These are phyloP conservation scores for Pseudohalonectria lignicola DNA, from an alignment of 2,329 filamentous ascomycete species.

Conservation along the genomic window DNA sequence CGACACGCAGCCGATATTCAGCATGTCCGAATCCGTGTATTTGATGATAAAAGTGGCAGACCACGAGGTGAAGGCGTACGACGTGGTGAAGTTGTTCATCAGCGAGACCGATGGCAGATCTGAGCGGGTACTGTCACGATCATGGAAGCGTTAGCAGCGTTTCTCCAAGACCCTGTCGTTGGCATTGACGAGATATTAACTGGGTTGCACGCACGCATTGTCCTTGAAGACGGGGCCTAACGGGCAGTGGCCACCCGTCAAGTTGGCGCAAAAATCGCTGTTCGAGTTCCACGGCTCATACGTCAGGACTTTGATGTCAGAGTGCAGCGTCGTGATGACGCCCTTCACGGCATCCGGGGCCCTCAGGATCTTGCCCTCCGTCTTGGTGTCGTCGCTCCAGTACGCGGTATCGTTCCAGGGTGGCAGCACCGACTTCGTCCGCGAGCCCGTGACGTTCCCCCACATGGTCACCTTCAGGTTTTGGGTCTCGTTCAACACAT, in stretches of 20 bases:
- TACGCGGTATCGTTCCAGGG: constrained; percentile 36
- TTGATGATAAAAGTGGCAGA: constrained; percentile 61
- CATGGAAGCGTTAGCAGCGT: constrained; percentile 2
- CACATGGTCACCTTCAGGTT: constrained; percentile 70
- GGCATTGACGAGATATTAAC: too few relatives aligned
- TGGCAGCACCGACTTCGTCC: constrained; percentile 46
- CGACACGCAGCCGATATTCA: constrained; percentile 67
- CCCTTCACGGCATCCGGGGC: constrained; percentile 33
- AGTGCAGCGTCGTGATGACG: constrained; percentile 58
- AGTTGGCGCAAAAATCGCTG: constrained; percentile 55
- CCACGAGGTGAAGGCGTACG: constrained; percentile 79
- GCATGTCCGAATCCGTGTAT: constrained; percentile 55
- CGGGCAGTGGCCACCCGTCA: constrained; percentile 57
- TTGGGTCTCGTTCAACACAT: constrained; percentile 46
- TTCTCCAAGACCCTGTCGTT: too few relatives aligned
- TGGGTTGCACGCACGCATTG: constrained; percentile 27
- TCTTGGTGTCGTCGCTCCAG: constrained; percentile 51
- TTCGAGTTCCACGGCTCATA: constrained; percentile 55
- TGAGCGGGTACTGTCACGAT: constrained; percentile 21
- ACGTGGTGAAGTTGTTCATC: constrained; percentile 63
- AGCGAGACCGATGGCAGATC: constrained; percentile 63
- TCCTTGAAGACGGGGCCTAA: constrained; percentile 59
- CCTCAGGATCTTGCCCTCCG: constrained; percentile 67
- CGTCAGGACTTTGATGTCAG: constrained; percentile 61
- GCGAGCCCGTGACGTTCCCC: constrained; percentile 79